Evolutionary conservation across 2,329 filamentous ascomycete species (phyloP).

Genomic region (Penicillium sp.): DNA sequence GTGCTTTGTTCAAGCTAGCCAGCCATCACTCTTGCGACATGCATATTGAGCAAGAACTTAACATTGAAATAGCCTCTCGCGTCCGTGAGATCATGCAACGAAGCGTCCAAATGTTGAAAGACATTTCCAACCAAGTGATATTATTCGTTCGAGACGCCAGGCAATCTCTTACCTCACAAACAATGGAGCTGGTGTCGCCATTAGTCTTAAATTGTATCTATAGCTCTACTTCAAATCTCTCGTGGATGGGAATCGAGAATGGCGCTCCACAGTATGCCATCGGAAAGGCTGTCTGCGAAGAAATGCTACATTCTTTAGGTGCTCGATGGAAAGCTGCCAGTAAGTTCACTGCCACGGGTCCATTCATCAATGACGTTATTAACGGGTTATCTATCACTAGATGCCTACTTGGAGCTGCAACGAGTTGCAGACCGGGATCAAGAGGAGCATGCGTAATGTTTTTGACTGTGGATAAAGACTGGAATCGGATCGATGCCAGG

Average conservation of each 20-base stretch:
- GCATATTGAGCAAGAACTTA: background rate
- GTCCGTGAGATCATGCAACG: background rate
- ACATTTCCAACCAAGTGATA: background rate
- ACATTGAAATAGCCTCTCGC: background rate
- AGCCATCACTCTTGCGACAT: background rate
- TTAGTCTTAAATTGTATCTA: background rate
- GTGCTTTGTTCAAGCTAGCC: background rate
- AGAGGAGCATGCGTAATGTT: background rate
- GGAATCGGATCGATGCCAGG: background rate
- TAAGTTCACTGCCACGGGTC: background rate
- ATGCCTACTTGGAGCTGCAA: background rate
- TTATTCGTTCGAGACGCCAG: background rate
- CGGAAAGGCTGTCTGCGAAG: background rate
- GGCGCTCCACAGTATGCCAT: background rate
- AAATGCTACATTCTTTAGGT: background rate
- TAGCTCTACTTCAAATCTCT: background rate
- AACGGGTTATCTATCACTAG: background rate
- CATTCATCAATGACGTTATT: rapidly evolving
- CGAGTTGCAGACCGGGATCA: background rate
- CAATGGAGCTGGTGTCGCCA: background rate
- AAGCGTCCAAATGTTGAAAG: background rate
- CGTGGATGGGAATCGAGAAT: background rate
- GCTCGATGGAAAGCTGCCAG: background rate
- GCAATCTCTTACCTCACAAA: background rate
- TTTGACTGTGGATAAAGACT: no score